Evolutionary conservation across 352 stramenopile genomes (phyloP).

Genomic region (Phytopythium vexans): DNA sequence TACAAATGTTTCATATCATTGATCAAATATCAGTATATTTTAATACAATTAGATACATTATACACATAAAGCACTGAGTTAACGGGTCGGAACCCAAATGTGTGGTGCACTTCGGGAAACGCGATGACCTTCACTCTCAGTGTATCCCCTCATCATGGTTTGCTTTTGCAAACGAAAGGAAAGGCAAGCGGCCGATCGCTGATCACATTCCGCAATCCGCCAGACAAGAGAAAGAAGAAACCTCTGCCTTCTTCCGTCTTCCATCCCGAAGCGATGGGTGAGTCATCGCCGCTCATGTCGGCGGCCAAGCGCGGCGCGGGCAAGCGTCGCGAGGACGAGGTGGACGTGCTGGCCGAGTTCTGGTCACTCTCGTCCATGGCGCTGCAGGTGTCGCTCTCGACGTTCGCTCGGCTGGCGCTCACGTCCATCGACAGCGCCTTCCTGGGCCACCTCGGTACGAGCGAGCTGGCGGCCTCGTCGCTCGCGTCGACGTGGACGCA

Average conservation of each 20-base stretch:
- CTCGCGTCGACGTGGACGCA: slow-evolving; percentile 67
- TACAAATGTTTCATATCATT: no score
- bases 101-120: no score
- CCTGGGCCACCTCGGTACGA: slow-evolving; percentile 64
- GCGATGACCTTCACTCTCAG: no score
- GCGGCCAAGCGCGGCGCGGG: not conserved
- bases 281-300: slow-evolving; percentile 3
- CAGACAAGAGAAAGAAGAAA: no score
- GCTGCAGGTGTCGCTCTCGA: slow-evolving; percentile 68
- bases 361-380: slow-evolving; percentile 56
- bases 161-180: no score
- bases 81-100: no score
- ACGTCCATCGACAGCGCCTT: slow-evolving; percentile 77
- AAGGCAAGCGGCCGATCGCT: no score
- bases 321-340: not conserved
- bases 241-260: not conserved
- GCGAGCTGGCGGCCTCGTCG: slow-evolving; percentile 60
- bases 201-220: no score
- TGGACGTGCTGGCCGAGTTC: slow-evolving; percentile 25
- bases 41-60: no score
- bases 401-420: slow-evolving; percentile 63
- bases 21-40: no score
- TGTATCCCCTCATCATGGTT: no score
- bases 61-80: no score
- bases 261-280: not conserved